A percentile compares a stretch with the other conserved stretches of the same genome.
These are phyloP conservation scores for Tetramitus jugosus DNA, from an alignment of 208 protist genomes.

Conservation along the genomic window DNA sequence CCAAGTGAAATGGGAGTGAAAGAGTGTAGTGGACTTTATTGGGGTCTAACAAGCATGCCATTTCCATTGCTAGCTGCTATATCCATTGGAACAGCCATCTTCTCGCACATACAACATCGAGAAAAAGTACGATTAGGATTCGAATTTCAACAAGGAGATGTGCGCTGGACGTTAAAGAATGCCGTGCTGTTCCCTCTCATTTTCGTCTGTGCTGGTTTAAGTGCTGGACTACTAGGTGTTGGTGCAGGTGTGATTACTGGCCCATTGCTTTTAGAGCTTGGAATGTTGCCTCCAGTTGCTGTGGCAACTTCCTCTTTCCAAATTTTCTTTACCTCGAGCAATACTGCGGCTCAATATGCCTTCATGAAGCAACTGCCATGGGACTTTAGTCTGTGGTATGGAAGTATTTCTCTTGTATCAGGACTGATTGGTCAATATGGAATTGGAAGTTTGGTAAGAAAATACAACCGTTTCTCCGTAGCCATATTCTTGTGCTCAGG, in stretches of 20 bases:
- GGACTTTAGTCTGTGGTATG: not conserved
- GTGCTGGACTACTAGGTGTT: conserved; percentile 28
- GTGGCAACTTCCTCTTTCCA: conserved; percentile 26
- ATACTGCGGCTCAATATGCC: not conserved
- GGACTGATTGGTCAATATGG: not conserved
- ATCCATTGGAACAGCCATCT: not conserved
- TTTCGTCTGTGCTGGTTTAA: conserved; percentile 26
- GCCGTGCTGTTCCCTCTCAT: conserved; percentile 22
- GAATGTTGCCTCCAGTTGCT: conserved; percentile 21
- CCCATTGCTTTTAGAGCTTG: conserved; percentile 28
- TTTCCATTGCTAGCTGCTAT: not conserved
- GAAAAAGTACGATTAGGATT: not conserved
- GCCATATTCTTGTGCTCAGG: not conserved
- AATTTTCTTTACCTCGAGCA: conserved; percentile 19
- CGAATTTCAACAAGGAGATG: conserved; percentile 4
- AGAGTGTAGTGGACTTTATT: not conserved
- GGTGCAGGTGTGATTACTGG: conserved; percentile 29
- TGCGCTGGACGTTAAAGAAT: conserved; percentile 13
- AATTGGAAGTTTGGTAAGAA: not conserved
- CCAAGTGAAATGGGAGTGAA: conserved; percentile 1
- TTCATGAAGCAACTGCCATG: not conserved
- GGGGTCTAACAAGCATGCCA: not conserved
- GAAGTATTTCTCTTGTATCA: not conserved
- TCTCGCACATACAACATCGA: not conserved
- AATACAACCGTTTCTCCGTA: not conserved